Evolutionary conservation across 176 grass and related monocot genomes (phyloP).

Genomic region (Puccinellia tenuiflora): DNA sequence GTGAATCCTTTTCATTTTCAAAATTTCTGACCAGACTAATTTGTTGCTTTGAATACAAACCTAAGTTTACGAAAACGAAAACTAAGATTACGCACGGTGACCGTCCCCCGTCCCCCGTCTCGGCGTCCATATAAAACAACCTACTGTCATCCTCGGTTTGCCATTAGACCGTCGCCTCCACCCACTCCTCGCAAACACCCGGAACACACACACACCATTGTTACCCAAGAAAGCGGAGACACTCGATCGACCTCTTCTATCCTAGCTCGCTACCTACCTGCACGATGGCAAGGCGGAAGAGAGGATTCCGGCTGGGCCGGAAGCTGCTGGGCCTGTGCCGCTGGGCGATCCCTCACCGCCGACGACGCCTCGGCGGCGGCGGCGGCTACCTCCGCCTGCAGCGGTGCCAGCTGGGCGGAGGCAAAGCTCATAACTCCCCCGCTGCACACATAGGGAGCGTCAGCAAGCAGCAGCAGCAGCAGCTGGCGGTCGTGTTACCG

Average conservation of each 20-base stretch:
- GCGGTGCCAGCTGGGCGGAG: conserved; percentile 6
- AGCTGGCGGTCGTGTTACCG: not conserved
- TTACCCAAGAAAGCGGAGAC: not conserved
- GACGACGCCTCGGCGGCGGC: conserved; percentile 16
- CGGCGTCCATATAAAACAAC: conserved; percentile 13
- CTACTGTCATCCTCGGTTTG: not conserved
- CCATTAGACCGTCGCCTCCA: not conserved
- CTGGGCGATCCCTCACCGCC: conserved; percentile 40
- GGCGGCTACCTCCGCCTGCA: conserved; percentile 41
- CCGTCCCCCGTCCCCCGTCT: not conserved
- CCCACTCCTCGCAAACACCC: not conserved
- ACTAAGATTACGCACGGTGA: too few species aligned
- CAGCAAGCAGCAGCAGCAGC: conserved; percentile 8
- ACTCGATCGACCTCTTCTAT: not conserved
- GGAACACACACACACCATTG: not conserved
- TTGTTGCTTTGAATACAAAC: too few species aligned
- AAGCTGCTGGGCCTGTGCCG: conserved; percentile 55
- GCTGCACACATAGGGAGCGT: not conserved
- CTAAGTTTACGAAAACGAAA: too few species aligned
- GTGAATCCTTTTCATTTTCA: too few species aligned
- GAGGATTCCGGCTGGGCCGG: conserved; percentile 80
- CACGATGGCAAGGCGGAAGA: conserved; percentile 38
- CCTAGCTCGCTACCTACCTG: not conserved
- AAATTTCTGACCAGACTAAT: too few species aligned
- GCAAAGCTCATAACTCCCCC: not conserved